phyloP scores from a whole-genome alignment of 1,284 basidiomycete species.

The Schizophyllum commune region DNA sequence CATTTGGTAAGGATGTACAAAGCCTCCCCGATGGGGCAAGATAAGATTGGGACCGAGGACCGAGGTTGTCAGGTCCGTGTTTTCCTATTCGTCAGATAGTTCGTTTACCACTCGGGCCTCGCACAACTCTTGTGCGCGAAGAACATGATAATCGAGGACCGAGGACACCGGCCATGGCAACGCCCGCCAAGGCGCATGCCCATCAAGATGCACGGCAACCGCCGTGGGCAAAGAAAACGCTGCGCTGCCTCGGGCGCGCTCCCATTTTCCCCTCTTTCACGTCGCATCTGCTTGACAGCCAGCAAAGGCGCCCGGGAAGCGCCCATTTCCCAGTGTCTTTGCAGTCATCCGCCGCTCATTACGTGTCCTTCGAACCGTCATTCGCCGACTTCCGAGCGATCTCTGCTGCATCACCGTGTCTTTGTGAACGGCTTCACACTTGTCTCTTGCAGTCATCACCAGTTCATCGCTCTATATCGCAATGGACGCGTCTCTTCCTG shows the following conservation, averaged over 20 bases:
- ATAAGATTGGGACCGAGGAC: too few species aligned
- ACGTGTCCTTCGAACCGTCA: neutral
- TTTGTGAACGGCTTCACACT: neutral
- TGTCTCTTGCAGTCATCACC: neutral
- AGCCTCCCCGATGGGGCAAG: too few species aligned
- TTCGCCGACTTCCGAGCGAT: neutral
- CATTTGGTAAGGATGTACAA: too few species aligned
- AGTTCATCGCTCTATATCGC: neutral
- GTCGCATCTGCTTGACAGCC: neutral
- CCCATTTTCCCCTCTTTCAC: neutral
- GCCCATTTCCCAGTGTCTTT: neutral
- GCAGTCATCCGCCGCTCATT: neutral
- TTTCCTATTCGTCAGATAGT: too few species aligned
- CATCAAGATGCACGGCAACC: neutral
- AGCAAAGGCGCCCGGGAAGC: neutral
- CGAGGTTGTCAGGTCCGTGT: too few species aligned
- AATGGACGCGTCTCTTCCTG: neutral
- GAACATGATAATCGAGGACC: neutral
- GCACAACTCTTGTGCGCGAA: neutral
- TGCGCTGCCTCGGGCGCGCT: neutral
- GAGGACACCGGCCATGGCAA: neutral
- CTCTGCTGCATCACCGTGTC: neutral
- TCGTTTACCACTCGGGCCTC: too few species aligned
- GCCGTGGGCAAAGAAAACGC: neutral
- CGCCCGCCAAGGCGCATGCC: neutral